phyloP scores from a whole-genome alignment of 2,329 filamentous ascomycete species.

The Botrytis cinerea region DNA sequence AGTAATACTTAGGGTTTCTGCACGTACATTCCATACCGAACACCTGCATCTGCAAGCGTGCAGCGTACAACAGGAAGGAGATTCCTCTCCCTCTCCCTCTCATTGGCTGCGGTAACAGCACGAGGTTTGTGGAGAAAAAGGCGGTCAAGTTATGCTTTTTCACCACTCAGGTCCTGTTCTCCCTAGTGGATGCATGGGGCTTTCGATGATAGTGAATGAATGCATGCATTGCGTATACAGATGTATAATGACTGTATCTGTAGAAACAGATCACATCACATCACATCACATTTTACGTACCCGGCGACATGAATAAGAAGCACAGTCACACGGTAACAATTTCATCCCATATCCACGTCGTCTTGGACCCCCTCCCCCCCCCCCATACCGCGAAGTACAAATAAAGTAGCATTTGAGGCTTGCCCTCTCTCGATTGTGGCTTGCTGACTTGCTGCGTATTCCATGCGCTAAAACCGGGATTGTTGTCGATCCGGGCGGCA shows the following conservation, averaged over 20 bases:
- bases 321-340: neutral
- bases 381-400: conserved; percentile 2
- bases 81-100: neutral
- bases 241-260: neutral
- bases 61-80: neutral
- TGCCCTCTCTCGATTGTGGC: conserved; percentile 10
- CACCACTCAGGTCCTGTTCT: neutral
- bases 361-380: neutral
- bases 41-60: neutral
- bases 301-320: neutral
- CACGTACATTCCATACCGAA: neutral
- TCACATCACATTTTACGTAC: neutral
- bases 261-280: neutral
- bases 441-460: conserved; percentile 3
- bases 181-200: neutral
- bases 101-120: neutral
- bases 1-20: neutral
- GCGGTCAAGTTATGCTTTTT: neutral
- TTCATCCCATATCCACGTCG: neutral
- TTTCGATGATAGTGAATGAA: neutral
- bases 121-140: neutral
- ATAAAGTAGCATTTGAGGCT: conserved; percentile 6
- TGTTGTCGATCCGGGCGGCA: conserved; percentile 19
- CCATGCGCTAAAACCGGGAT: conserved; percentile 1
- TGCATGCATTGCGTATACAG: conserved; percentile 12